A percentile compares a stretch with the other conserved stretches of the same genome.
These are phyloP conservation scores for Venturia nashicola DNA, from an alignment of 2,329 filamentous ascomycete species.

Conservation along the genomic window DNA sequence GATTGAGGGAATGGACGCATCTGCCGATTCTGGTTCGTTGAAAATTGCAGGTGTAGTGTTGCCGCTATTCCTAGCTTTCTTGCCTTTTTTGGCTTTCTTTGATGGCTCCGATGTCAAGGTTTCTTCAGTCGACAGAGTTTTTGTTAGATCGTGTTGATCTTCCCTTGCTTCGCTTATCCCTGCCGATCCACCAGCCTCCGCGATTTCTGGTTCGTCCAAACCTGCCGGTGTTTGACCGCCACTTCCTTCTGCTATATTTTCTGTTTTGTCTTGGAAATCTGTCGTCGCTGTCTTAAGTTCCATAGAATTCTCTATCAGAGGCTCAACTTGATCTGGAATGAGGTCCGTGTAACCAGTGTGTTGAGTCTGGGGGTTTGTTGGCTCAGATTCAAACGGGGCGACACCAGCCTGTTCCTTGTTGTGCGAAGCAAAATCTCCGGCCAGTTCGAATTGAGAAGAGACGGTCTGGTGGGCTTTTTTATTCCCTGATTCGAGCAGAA, in stretches of 20 bases:
- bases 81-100: conserved; percentile 19
- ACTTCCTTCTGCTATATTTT: not conserved
- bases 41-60: not conserved
- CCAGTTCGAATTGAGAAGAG: not conserved
- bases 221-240: not conserved
- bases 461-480: not conserved
- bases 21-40: not conserved
- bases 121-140: not conserved
- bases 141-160: not conserved
- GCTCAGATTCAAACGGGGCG: not conserved
- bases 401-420: not conserved
- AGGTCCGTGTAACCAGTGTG: not conserved
- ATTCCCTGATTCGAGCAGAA: not conserved
- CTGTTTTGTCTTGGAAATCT: not conserved
- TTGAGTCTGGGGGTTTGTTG: not conserved
- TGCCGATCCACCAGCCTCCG: not conserved
- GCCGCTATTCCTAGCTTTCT: conserved; percentile 1
- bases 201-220: not conserved
- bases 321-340: not conserved
- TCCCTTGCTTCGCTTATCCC: not conserved
- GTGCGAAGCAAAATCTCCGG: not conserved
- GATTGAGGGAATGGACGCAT: not conserved
- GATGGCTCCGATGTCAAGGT: not conserved
- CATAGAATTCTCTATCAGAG: not conserved
- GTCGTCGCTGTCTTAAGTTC: not conserved